Percentiles rank a stretch among this genome's conserved stretches.
These are phyloP conservation scores for Calonectria hongkongensis DNA, from an alignment of 2,329 filamentous ascomycete genomes.

Conservation along the genomic window DNA sequence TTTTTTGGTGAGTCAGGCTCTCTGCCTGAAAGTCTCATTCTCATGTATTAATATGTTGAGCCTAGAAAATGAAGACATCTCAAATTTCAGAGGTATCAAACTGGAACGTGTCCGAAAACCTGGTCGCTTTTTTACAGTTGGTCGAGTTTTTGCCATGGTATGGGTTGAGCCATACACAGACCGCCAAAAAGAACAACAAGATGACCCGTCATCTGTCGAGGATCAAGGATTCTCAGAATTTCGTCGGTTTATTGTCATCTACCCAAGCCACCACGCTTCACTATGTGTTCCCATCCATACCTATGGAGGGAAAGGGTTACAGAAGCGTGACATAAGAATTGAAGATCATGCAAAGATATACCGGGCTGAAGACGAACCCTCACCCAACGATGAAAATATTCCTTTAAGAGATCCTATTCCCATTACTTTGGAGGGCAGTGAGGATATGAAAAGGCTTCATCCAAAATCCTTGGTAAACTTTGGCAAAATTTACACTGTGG, in stretches of 20 bases:
- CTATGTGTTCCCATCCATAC: neutral
- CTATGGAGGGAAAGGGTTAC: neutral
- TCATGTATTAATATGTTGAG: too few relatives aligned
- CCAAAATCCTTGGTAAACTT: neutral
- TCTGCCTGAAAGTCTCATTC: too few relatives aligned
- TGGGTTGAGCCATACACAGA: neutral
- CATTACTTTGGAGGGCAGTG: neutral
- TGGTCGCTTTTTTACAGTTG: neutral
- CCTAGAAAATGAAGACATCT: too few relatives aligned
- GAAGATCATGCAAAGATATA: neutral
- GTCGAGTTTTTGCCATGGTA: neutral
- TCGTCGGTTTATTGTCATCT: neutral
- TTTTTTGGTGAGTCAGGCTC: too few relatives aligned
- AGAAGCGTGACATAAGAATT: neutral
- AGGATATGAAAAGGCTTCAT: neutral
- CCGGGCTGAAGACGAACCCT: neutral
- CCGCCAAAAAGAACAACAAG: neutral
- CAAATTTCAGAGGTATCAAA: too few relatives aligned
- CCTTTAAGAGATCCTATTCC: neutral
- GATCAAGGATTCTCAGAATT: neutral
- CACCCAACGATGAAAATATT: neutral
- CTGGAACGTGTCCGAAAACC: neutral
- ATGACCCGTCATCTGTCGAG: neutral
- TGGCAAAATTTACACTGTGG: neutral
- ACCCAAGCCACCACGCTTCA: neutral